Evolutionary conservation across 2,329 filamentous ascomycete species (phyloP), one percentile per base, ranked within the genome.

Genomic region (Sordariomycetes sp.): DNA sequence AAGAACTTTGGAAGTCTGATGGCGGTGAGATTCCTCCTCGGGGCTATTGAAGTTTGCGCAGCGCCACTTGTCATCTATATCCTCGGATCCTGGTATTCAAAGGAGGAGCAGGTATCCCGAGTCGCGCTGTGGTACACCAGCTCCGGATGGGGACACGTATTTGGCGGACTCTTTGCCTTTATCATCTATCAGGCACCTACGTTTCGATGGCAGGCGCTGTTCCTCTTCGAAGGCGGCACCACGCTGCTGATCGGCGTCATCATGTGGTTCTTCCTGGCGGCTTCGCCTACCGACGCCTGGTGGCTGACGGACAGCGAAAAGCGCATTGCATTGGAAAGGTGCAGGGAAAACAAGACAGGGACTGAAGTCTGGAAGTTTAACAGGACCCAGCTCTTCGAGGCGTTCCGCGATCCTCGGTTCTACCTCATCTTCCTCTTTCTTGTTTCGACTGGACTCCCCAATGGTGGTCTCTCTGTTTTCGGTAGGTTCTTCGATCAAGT

Each of bases 211-310:
- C 32, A 35, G 24, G 32, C 28, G 78, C 79, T 83, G 39, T 61
- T 82, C 57, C 72, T 78, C 37, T 48, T 78, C 17, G 64, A 69
- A 33, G 61, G 62, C 3, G 40, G 63, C 3, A 59, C 61, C 12
- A 62, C 72, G 8, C 52, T 57, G 14, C 14, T 57, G 4, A 37
- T 61, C 8, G 36, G 36, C 10, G 28, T 32, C 10, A n/a, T 38
- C 19, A 19, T 21, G 15, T 35, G 9, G 8, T 32, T 35, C n/a
- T 35, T 14, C 2, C 32, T 38, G 9, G 27, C 36, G 17, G 33
- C 24, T 4, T 28, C 27, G 8, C 36, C 36, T 5, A 35, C 36
- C 8, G 33, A 38, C 7, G 36, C 33, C 8, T n/a, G 11, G 10
- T 38, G 36, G 36, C 33, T 38, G 4, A 35, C 32, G 10, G 28